Percentiles rank a stretch among this genome's conserved stretches.
These are phyloP conservation scores for Stenogyne calaminthoides DNA, from an alignment of 305 asterid species.

Conservation along the genomic window DNA sequence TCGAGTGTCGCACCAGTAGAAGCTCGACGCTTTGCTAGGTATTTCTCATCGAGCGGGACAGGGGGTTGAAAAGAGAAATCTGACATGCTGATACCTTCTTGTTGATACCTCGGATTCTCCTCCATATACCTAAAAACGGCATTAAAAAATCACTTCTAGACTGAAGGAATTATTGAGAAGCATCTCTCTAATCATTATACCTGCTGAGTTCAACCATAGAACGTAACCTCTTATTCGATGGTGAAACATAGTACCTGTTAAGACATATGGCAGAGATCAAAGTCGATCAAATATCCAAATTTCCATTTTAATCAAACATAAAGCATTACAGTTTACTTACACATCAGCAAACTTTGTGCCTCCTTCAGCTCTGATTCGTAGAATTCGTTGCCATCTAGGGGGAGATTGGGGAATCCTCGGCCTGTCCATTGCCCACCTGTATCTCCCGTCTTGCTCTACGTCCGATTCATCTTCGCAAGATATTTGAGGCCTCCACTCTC, in stretches of 20 bases:
- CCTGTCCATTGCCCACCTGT: conserved; percentile 48
- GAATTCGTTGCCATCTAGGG: conserved; percentile 41
- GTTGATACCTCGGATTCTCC: conserved; percentile 29
- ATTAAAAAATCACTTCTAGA: not conserved
- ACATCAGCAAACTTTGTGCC: conserved; percentile 50
- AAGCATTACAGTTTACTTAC: conserved; percentile 27
- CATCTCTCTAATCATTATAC: conserved; percentile 22
- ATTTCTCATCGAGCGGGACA: conserved; percentile 38
- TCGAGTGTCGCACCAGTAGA: not conserved
- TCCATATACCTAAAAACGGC: conserved; percentile 34
- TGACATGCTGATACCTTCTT: conserved; percentile 32
- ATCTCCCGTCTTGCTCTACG: conserved; percentile 26
- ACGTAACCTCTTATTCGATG: conserved; percentile 44
- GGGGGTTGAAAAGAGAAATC: conserved; percentile 48
- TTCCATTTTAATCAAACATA: not conserved
- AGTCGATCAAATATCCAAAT: not conserved
- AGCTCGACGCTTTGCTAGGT: conserved; percentile 32
- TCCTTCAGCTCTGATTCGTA: conserved; percentile 44
- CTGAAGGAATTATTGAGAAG: not conserved
- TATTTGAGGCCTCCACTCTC: conserved; percentile 59
- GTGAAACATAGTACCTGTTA: conserved; percentile 48
- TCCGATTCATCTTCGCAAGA: conserved; percentile 56
- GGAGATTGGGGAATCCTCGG: conserved; percentile 46
- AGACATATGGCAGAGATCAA: not conserved
- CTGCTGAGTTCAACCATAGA: conserved; percentile 46